phyloP scores from a whole-genome alignment of 768 basidiomycete genomes.

The Pleurotus cornucopiae region DNA sequence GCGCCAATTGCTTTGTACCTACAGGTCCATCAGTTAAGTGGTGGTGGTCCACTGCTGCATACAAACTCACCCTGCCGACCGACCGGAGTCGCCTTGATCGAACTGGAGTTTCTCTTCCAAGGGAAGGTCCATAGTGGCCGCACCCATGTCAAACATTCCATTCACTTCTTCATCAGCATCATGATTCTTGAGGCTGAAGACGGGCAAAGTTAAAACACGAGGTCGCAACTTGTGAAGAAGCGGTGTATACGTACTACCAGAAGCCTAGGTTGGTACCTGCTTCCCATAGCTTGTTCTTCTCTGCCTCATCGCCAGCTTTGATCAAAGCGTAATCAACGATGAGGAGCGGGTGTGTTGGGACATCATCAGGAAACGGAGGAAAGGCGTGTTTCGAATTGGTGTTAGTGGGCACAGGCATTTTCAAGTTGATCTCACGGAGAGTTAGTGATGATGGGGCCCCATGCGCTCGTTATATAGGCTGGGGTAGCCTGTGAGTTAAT shows the following conservation, averaged over 20 bases:
- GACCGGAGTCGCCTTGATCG: constrained; percentile 50
- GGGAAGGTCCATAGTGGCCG: constrained; percentile 48
- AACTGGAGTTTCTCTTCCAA: constrained; percentile 54
- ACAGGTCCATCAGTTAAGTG: background rate
- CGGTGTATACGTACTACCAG: constrained; percentile 52
- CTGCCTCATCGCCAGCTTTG: constrained; percentile 31
- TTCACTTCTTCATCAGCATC: constrained; percentile 43
- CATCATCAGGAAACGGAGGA: constrained; percentile 46
- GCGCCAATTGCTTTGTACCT: constrained; percentile 64
- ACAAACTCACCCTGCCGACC: constrained; percentile 31
- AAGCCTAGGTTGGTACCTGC: constrained; percentile 59
- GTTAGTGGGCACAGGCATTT: constrained; percentile 18
- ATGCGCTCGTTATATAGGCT: too few relatives aligned
- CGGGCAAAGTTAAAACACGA: too few relatives aligned
- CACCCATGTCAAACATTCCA: constrained; percentile 53
- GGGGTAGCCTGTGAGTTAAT: background rate
- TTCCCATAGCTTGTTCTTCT: constrained; percentile 50
- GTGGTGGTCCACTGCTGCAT: background rate
- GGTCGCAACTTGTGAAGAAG: background rate
- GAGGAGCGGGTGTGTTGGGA: constrained; percentile 51
- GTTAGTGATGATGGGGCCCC: too few relatives aligned
- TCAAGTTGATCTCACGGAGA: background rate
- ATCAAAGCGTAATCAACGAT: constrained; percentile 52
- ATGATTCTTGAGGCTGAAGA: constrained; percentile 49
- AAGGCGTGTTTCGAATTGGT: constrained; percentile 8